Base-by-base conservation (phyloP, 2,329 filamentous ascomycete genomes). In the Aspergillus sp. region DNA sequence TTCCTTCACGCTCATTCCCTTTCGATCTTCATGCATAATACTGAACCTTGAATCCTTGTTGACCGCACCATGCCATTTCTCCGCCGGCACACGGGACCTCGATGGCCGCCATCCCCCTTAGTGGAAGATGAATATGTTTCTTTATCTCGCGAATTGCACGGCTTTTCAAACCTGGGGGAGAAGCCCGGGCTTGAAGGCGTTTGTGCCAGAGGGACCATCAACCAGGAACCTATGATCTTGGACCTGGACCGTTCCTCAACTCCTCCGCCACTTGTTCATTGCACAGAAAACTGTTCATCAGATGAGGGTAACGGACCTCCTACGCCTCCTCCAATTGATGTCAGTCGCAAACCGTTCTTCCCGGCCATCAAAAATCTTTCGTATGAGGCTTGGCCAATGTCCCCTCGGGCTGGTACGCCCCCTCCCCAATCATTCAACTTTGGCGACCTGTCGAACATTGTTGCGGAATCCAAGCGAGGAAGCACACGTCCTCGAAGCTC, bases 41-140 rank as follows among this genome's bases (percentile, higher is more conserved):
- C 25, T 32, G 46, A 54, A 32, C 44, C 20, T 43, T 41, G 49
- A 42, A 49, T 41, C 30, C 42, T 48, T 37, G 50, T 47, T 41
- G 46, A 32, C 48, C 43, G 25, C 25, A 51, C 49, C 49, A 57
- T 57, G 56, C 53, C 53, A 50, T 59, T 5, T 13, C 7, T 59
- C 52, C 50, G 54, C 54, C 55, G 58, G 58, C 49, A 57, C 49
- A 56, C 60, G 47, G 58, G 61, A 50, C 55, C 60, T 39, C 61
- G 55, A 43, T 70, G 65, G 66, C 71, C 72, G 30, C 73, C 72
- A 17, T 63, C 63, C 47, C 72, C 73, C 22, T 67, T 54, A 44
- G 73, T 73, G 46, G 73, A 75, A 53, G 72, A 74, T 49, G 72
- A 73, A 54, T 52, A 57, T n/a, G 58, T 61, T 30, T 67, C 72